Conservation (phyloP, 78 protist genomes). For the Mantamonas sphyraenae region DNA sequence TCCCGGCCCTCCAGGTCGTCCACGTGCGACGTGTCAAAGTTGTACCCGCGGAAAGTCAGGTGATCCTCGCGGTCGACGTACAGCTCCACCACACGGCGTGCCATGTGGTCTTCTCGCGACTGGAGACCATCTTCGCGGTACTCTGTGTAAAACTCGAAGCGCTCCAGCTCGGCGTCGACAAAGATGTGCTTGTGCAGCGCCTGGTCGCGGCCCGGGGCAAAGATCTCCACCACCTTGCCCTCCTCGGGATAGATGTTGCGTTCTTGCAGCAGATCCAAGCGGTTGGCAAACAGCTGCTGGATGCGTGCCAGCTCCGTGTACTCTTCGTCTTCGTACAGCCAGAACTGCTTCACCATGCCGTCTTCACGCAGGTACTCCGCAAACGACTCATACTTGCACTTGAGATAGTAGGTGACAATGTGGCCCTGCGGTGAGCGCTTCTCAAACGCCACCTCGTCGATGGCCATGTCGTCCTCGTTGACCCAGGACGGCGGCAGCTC, state of each 20-base stretch:
- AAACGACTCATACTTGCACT: too few species aligned
- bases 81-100: not conserved
- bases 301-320: too few species aligned
- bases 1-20: too few species aligned
- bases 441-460: too few species aligned
- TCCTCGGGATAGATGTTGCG: not conserved
- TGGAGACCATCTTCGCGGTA: conserved; percentile 35
- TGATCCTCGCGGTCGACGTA: not conserved
- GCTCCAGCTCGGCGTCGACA: not conserved
- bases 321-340: too few species aligned
- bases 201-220: not conserved
- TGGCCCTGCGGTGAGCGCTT: too few species aligned
- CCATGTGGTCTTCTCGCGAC: conserved; percentile 5
- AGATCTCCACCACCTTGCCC: not conserved
- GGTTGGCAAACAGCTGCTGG: not conserved
- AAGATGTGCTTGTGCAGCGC: not conserved
- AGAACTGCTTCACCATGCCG: too few species aligned
- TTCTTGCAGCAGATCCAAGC: not conserved
- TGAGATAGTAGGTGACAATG: too few species aligned
- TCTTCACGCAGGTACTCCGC: not conserved
- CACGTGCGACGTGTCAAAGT: not conserved
- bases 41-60: not conserved
- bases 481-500: conserved; percentile 34
- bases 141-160: conserved; percentile 2
- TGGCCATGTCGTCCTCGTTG: too few species aligned